phyloP scores from a whole-genome alignment of 2,329 filamentous ascomycete genomes.

The Aspergillus sojae region DNA sequence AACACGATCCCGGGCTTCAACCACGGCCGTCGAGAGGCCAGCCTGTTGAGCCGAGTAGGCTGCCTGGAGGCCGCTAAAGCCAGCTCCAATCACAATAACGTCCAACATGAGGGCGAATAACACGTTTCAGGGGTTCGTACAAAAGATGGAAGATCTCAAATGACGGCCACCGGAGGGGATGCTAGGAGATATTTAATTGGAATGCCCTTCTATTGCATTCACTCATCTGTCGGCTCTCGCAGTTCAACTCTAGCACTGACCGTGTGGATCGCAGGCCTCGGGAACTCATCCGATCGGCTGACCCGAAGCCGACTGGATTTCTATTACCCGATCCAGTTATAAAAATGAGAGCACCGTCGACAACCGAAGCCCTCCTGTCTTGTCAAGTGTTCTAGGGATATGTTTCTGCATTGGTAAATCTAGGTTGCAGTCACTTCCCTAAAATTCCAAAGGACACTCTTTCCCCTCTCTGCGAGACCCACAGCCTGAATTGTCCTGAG shows the following conservation, averaged over 20 bases:
- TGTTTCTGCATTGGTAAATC: no score
- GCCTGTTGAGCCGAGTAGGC: constrained; percentile 33
- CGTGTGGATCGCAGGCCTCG: background rate
- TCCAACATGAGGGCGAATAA: constrained; percentile 8
- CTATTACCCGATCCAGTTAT: no score
- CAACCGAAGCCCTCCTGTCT: no score
- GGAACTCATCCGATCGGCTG: no score
- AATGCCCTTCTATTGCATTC: background rate
- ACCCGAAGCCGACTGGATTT: no score
- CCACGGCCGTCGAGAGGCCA: constrained; percentile 35
- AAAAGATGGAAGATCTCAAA: fast-evolving
- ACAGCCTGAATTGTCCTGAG: no score
- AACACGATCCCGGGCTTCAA: constrained; percentile 46
- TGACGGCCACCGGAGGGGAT: background rate
- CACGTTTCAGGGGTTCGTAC: background rate
- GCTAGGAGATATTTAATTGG: background rate
- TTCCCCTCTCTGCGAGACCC: no score
- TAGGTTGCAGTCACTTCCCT: no score
- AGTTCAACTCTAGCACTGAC: background rate
- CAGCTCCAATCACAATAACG: constrained; percentile 42
- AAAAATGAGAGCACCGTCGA: no score
- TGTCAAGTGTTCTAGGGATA: no score
- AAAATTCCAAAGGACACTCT: no score
- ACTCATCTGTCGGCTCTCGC: background rate
- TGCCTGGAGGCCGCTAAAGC: constrained; percentile 41